Evolutionary conservation across 1,284 basidiomycete species (phyloP).

Genomic region (Golubevia sp.): DNA sequence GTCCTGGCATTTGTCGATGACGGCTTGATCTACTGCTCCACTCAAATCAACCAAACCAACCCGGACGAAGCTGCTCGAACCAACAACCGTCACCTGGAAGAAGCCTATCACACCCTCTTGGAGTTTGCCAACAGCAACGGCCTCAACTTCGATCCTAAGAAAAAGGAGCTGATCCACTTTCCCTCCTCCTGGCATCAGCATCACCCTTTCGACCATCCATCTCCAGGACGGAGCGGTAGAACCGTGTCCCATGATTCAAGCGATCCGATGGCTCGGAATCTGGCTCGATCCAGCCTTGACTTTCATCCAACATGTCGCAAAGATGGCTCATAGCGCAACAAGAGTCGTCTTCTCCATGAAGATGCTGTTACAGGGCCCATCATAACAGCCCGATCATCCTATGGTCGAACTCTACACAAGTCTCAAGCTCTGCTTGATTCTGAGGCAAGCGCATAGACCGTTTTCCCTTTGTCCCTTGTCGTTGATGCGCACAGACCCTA

Average conservation of each 20-base stretch:
- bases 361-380: no score
- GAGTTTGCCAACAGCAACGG: background rate
- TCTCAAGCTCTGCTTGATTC: no score
- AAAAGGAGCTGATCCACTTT: slow-evolving; percentile 6
- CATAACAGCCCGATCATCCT: no score
- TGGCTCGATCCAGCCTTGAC: background rate
- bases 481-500: no score
- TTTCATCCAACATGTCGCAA: background rate
- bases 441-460: no score
- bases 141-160: background rate
- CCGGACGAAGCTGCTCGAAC: background rate
- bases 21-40: background rate
- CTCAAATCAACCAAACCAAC: no score
- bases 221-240: background rate
- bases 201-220: background rate
- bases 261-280: slow-evolving; percentile 3
- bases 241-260: background rate
- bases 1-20: slow-evolving; percentile 3
- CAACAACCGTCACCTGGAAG: background rate
- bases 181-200: background rate
- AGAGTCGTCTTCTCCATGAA: no score
- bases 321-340: no score
- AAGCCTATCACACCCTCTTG: background rate
- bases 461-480: no score
- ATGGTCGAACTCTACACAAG: no score